Percentiles rank a stretch among this genome's conserved stretches.
Conservation (phyloP, 1,284 basidiomycete species). For the Naganishia sp. region DNA sequence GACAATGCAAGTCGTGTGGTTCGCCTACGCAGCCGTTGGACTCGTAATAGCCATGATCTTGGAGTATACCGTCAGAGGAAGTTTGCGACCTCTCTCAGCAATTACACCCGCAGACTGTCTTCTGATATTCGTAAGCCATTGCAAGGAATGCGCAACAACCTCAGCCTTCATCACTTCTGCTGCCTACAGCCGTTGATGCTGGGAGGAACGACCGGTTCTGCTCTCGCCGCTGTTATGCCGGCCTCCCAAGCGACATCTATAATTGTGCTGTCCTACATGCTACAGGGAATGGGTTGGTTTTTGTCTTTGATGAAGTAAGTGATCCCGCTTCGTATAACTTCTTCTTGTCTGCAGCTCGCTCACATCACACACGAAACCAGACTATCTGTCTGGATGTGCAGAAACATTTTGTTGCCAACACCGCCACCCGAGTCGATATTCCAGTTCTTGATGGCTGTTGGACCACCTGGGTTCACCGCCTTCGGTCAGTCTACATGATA, state of each 20-base stretch:
- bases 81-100: slow-evolving; percentile 2
- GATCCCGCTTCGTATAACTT: not conserved
- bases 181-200: slow-evolving; percentile 9
- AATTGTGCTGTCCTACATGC: slow-evolving; percentile 17
- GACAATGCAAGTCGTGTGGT: slow-evolving; percentile 12
- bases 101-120: slow-evolving; percentile 19
- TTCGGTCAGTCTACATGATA: slow-evolving; percentile 1
- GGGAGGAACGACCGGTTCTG: slow-evolving; percentile 19
- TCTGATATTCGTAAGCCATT: slow-evolving; percentile 12
- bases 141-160: no score
- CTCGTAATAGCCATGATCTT: slow-evolving; percentile 6
- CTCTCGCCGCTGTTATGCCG: slow-evolving; percentile 3
- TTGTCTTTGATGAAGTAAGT: slow-evolving; percentile 16
- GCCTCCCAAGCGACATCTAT: slow-evolving; percentile 18
- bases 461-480: slow-evolving; percentile 18
- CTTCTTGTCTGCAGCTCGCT: not conserved
- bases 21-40: slow-evolving; percentile 9
- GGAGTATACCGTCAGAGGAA: slow-evolving; percentile 20
- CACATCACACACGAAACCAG: not conserved
- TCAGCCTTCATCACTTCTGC: not conserved
- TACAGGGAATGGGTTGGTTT: slow-evolving; percentile 25
- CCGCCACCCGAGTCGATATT: slow-evolving; percentile 18
- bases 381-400: slow-evolving; percentile 23
- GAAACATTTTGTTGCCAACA: slow-evolving; percentile 19
- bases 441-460: slow-evolving; percentile 19